Base-by-base conservation (phyloP, 306 rosid species). In the Dalbergia cultrata region DNA sequence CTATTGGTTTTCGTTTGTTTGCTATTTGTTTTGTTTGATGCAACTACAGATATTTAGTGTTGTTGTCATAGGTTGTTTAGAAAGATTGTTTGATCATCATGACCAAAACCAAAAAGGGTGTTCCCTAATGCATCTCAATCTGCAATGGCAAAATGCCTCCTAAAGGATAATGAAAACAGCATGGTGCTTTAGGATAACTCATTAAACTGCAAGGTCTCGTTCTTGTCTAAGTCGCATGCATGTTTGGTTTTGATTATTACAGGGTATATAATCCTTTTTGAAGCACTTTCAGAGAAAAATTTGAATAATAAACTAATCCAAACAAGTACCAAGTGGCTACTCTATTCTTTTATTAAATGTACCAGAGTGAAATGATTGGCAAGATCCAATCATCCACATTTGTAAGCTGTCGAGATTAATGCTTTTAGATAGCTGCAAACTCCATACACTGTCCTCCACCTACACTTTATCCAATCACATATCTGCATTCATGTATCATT, bases 331-430 rank as follows among this genome's bases (percentile, higher is more conserved):
- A 56, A 19, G 70, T 47, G 37, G 62, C 57, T 50, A 50, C 18
- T 50, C 22, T 39, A 18, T 39, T 57, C 39, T 73, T 57, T 13
- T 31, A 3, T 17, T 5, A 16, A 19, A 21, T 7, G 33, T 39
- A 21, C 11, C 5, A 31, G 33, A 67, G 33, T 59, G 60, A 31
- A 47, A 45, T 58, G 61, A 47, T 70, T 79, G 65, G 19, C 13
- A 11, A 66, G 49, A 81, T 73, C 62, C 81, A 81, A 59, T 65
- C 34, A 57, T 21, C 45, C 6, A 65, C 44, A 56, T 64, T 71
- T 49, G 33, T 19, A 41, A 53, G 45, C 39, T 56, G 12, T 44
- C 21, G 18, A 22, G 63, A 17, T 37, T 53, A 68, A 57, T 21
- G 16, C 59, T 75, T 65, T 21, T 4, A 43, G 39, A 37, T 59